phyloP scores from a whole-genome alignment of 2,329 filamentous ascomycete genomes.

The Colletotrichum coccodes region DNA sequence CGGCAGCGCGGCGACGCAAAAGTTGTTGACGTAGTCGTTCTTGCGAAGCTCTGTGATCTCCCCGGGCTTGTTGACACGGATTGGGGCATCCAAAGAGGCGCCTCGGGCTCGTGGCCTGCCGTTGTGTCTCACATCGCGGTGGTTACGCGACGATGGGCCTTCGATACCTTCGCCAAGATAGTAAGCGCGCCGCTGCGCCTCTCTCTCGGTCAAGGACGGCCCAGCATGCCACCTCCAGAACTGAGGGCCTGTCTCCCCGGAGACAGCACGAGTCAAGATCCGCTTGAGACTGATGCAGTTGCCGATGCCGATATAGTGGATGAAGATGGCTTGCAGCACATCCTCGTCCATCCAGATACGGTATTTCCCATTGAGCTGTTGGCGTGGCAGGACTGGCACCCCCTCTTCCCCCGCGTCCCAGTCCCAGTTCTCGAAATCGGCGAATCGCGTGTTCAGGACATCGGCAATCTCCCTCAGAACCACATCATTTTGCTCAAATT shows the following conservation, averaged over 20 bases:
- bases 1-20: background rate
- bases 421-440: conserved; percentile 54
- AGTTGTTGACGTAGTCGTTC: background rate
- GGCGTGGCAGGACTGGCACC: conserved; percentile 53
- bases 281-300: conserved; percentile 57
- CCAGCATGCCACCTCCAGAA: conserved; percentile 14
- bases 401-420: conserved; percentile 50
- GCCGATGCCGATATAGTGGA: conserved; percentile 59
- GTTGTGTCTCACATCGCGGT: background rate
- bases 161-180: conserved; percentile 44
- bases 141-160: background rate
- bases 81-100: background rate
- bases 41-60: background rate
- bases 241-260: conserved; percentile 43
- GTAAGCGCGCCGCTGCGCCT: conserved; percentile 41
- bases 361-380: conserved; percentile 60
- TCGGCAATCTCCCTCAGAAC: conserved; percentile 61
- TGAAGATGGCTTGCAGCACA: conserved; percentile 60
- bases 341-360: conserved; percentile 64
- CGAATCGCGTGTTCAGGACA: conserved; percentile 62
- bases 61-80: background rate
- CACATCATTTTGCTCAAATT: conserved; percentile 52
- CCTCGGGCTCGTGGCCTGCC: background rate
- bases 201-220: background rate
- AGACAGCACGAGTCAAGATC: conserved; percentile 44